Percentiles rank a stretch among this genome's conserved stretches.
Conservation (phyloP, 2,329 filamentous ascomycete genomes). For the Mollisiaceae sp. region DNA sequence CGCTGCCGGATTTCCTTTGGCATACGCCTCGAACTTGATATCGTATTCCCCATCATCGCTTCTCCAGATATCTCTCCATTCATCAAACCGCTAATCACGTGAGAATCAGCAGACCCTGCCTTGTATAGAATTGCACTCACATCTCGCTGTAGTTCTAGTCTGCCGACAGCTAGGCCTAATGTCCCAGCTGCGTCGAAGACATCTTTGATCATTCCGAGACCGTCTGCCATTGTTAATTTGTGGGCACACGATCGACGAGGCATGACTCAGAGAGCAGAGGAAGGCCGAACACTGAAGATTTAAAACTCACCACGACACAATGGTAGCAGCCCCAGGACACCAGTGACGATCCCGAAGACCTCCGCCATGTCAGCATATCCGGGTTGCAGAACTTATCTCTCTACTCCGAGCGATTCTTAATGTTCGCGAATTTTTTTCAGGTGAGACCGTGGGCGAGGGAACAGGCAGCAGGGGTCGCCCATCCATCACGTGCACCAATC, state of each 20-base stretch:
- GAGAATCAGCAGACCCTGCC: constrained; percentile 15
- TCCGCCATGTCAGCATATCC: constrained; percentile 29
- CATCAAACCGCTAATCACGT: constrained; percentile 36
- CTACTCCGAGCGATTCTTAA: background rate
- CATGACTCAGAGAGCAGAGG: constrained; percentile 4
- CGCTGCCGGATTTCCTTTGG: constrained; percentile 30
- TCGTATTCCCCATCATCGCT: constrained; percentile 32
- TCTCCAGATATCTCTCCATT: constrained; percentile 39
- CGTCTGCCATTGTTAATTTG: constrained; percentile 28
- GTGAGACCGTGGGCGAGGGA: constrained; percentile 3
- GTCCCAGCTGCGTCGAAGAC: constrained; percentile 32
- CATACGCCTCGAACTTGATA: constrained; percentile 35
- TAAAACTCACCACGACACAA: constrained; percentile 34
- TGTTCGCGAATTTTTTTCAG: constrained; percentile 11
- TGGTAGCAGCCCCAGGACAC: constrained; percentile 34
- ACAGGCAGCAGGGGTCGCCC: constrained; percentile 19
- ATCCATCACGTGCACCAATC: constrained; percentile 25
- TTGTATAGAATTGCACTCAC: constrained; percentile 21
- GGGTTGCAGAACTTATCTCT: background rate
- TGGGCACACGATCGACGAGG: background rate
- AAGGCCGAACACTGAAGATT: constrained; percentile 2
- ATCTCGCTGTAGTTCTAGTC: constrained; percentile 37
- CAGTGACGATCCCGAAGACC: constrained; percentile 34
- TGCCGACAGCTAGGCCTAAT: constrained; percentile 32
- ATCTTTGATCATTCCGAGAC: constrained; percentile 35